These are phyloP conservation scores for Talaromyces proteolyticus DNA, from an alignment of 495 filamentous ascomycete species.

Conservation along the genomic window DNA sequence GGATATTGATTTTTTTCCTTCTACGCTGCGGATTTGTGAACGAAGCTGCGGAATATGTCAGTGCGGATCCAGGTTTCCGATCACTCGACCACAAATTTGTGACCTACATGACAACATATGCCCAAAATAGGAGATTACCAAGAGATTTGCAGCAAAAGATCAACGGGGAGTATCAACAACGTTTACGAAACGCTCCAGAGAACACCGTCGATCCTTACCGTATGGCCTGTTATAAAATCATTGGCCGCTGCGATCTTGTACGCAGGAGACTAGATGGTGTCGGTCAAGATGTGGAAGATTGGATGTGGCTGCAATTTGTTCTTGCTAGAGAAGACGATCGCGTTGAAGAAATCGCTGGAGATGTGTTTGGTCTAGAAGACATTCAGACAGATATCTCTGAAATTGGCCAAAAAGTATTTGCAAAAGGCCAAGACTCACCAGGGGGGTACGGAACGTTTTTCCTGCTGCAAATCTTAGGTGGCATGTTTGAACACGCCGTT, in stretches of 20 bases:
- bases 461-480: slow-evolving; percentile 80
- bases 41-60: slow-evolving; percentile 83
- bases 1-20: slow-evolving; percentile 92
- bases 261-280: slow-evolving; percentile 76
- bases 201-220: slow-evolving; percentile 89
- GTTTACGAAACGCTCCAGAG: slow-evolving; percentile 74
- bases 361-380: slow-evolving; percentile 83
- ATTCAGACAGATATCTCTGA: slow-evolving; percentile 78
- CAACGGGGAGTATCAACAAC: slow-evolving; percentile 81
- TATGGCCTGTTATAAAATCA: slow-evolving; percentile 96
- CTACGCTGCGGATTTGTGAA: slow-evolving; percentile 75
- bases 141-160: slow-evolving; percentile 78
- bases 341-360: slow-evolving; percentile 74
- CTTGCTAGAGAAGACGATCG: slow-evolving; percentile 84
- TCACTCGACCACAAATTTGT: slow-evolving; percentile 86
- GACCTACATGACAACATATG: slow-evolving; percentile 80
- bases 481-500: slow-evolving; percentile 94
- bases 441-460: slow-evolving; percentile 87
- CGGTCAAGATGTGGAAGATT: slow-evolving; percentile 80
- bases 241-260: slow-evolving; percentile 86
- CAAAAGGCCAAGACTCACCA: slow-evolving; percentile 60
- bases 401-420: slow-evolving; percentile 85
- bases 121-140: slow-evolving; percentile 62
- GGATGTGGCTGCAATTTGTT: slow-evolving; percentile 94
- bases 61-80: slow-evolving; percentile 72